Conservation (phyloP, 768 basidiomycete genomes). For the Kwoniella newhampshirensis region DNA sequence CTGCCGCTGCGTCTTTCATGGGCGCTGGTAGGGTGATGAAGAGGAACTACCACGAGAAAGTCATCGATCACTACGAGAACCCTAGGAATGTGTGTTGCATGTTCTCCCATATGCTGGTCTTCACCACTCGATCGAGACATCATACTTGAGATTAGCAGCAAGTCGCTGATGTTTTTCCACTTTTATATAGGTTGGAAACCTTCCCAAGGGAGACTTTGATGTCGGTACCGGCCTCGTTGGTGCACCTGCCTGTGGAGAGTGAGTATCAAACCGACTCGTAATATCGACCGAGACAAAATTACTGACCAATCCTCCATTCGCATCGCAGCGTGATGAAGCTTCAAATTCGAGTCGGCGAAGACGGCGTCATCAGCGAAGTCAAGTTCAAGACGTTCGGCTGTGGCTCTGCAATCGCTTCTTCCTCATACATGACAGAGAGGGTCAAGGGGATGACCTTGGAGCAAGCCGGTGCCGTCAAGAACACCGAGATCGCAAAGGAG, state of each 20-base stretch:
- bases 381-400: slow-evolving; percentile 99
- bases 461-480: slow-evolving; percentile 93
- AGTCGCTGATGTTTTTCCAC: slow-evolving; percentile 60
- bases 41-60: slow-evolving; percentile 90
- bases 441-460: slow-evolving; percentile 92
- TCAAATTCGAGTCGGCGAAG: slow-evolving; percentile 93
- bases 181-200: slow-evolving; percentile 77
- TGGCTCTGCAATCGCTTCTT: slow-evolving; percentile 89
- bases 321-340: slow-evolving; percentile 80
- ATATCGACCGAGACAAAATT: not conserved
- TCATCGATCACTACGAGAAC: slow-evolving; percentile 83
- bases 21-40: slow-evolving; percentile 42
- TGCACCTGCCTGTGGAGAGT: slow-evolving; percentile 91
- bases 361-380: slow-evolving; percentile 87
- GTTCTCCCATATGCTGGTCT: slow-evolving; percentile 35
- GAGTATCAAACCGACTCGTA: slow-evolving; percentile 13
- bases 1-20: not conserved
- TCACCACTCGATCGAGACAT: slow-evolving; percentile 53
- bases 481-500: slow-evolving; percentile 99
- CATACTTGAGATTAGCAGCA: not conserved
- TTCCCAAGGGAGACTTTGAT: slow-evolving; percentile 84
- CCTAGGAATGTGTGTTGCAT: slow-evolving; percentile 80
- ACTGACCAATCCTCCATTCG: not conserved
- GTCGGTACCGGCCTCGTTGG: slow-evolving; percentile 98
- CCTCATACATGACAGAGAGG: slow-evolving; percentile 97